Conservation (phyloP, 108 stramenopile genomes). For the Seminavis robusta region DNA sequence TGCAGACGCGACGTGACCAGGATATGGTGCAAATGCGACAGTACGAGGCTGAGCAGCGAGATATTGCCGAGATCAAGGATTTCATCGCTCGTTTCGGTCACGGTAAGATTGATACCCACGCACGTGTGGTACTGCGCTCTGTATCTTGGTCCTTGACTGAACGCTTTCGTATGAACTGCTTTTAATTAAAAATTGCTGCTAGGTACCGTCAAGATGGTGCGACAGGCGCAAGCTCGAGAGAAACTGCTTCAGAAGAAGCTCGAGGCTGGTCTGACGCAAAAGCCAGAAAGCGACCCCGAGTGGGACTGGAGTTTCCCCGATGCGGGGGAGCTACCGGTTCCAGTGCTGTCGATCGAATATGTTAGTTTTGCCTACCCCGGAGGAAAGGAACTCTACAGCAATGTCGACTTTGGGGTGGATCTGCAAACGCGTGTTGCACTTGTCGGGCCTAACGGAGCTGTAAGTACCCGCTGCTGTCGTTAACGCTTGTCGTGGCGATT, state of each 20-base stretch:
- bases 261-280: constrained; percentile 82
- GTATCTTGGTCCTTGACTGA: too few species aligned
- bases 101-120: too few species aligned
- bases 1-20: constrained; percentile 88
- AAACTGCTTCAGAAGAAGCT: constrained; percentile 88
- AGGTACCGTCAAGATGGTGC: constrained; percentile 94
- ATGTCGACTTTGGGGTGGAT: constrained; percentile 90
- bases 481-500: not conserved
- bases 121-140: too few species aligned
- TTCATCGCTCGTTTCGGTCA: constrained; percentile 96
- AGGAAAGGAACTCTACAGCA: constrained; percentile 63
- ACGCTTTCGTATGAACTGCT: too few species aligned
- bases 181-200: too few species aligned
- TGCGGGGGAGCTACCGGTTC: constrained; percentile 85
- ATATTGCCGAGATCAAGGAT: constrained; percentile 94
- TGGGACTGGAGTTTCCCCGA: constrained; percentile 81
- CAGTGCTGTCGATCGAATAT: constrained; percentile 78
- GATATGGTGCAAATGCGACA: constrained; percentile 95
- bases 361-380: constrained; percentile 79
- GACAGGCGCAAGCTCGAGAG: constrained; percentile 90
- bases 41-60: constrained; percentile 96
- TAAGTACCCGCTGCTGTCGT: too few species aligned
- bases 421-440: constrained; percentile 82
- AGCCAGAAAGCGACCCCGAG: constrained; percentile 74
- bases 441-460: constrained; percentile 81